Base-by-base conservation (phyloP, 345 rosid genomes). In the Hibiscus mutabilis region DNA sequence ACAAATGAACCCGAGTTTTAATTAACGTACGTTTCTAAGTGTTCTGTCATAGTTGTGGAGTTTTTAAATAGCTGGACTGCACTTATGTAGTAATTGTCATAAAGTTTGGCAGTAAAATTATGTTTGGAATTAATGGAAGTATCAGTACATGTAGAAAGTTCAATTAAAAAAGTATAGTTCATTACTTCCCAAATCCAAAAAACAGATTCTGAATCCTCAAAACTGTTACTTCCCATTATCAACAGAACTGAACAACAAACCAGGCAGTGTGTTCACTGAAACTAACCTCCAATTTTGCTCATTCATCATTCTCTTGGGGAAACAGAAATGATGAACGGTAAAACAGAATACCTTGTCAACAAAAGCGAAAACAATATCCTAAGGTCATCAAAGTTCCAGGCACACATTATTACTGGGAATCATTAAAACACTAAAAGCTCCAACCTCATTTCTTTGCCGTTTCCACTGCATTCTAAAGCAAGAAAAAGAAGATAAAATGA, bases 401-500 rank as follows among this genome's bases (percentile, higher is more conserved):
- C 61, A 72, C 69, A 62, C 62, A 51, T 49, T 61, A 72, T 72
- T 72, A 29, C 31, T 53, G 40, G 27, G 46, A 44, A 49, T 35
- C 12, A 18, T 49, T 16, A 7, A 15, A 49, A 40, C 40, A 40
- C 11, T 40, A 64, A 21, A 64, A 42, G 68, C 52, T 6, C 31
- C 31, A 64, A 42, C 68, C 31, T 40, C 31, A 42, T 42, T 40
- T 11, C 29, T 21, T 15, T 40, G 52, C 52, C 1, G 31, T 42
- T 64, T 77, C 90, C 59, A 76, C 75, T 70, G 72, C 6, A 31
- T 77, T 79, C 89, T 86, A 89, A 44, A 25, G 71, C 61, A 2
- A 73, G 6, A 60, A 13, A 16, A 47, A 27, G 8, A n/a, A 0
- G 49, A 70, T 76, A 21, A 52, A 76, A 14, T 21, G 22, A 11